Evolutionary conservation across 306 rosid species (phyloP).

Genomic region (Cucurbita moschata): DNA sequence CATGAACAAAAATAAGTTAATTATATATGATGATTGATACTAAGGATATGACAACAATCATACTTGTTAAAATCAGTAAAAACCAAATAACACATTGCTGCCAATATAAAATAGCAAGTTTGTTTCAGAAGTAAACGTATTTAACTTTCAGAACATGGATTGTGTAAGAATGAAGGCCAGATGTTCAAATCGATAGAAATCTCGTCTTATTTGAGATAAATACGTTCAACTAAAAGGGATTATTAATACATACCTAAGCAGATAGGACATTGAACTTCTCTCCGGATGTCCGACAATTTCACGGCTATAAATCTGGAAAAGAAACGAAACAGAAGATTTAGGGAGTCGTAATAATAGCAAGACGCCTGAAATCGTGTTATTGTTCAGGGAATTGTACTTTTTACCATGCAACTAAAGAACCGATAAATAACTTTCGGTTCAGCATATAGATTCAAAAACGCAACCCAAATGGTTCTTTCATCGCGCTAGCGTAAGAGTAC

Average conservation of each 20-base stretch:
- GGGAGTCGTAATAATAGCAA: not conserved
- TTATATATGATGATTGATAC: not conserved
- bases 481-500: not conserved
- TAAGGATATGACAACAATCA: not conserved
- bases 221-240: not conserved
- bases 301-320: slow-evolving; percentile 38
- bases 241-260: slow-evolving; percentile 45
- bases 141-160: not conserved
- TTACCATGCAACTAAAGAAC: slow-evolving; percentile 1
- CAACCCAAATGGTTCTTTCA: slow-evolving; percentile 2
- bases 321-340: slow-evolving; percentile 17
- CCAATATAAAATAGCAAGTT: not conserved
- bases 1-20: not conserved
- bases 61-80: not conserved
- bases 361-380: not conserved
- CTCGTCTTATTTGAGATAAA: not conserved
- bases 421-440: not conserved
- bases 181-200: not conserved
- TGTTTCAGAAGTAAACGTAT: not conserved
- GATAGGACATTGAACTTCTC: slow-evolving; percentile 71
- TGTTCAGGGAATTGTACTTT: not conserved
- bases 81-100: not conserved
- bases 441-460: not conserved
- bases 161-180: not conserved
- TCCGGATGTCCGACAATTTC: slow-evolving; percentile 50